A percentile compares a stretch with the other conserved stretches of the same genome.
phyloP scores from a whole-genome alignment of 305 asterid species.

The Ilex paraguariensis region DNA sequence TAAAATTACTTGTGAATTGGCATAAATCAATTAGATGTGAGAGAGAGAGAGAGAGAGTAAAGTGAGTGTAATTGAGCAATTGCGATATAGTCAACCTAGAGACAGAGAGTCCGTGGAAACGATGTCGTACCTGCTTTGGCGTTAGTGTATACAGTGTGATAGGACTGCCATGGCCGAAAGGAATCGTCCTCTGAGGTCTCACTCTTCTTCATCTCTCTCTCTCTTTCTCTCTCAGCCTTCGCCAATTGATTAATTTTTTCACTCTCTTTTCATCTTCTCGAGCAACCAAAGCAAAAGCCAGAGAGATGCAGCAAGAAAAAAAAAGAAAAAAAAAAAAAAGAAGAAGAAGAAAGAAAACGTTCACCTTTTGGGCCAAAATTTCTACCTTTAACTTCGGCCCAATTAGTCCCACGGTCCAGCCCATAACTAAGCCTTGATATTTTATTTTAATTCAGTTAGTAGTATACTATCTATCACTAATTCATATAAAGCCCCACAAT shows the following conservation, averaged over 20 bases:
- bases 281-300: too few relatives aligned
- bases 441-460: too few relatives aligned
- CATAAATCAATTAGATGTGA: background rate
- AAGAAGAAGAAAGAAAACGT: too few relatives aligned
- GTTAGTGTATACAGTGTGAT: constrained; percentile 72
- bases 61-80: background rate
- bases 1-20: background rate
- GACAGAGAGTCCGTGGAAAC: background rate
- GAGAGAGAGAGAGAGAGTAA: background rate
- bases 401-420: too few relatives aligned
- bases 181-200: constrained; percentile 30
- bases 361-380: too few relatives aligned
- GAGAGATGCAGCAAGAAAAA: too few relatives aligned
- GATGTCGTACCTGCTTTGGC: constrained; percentile 78
- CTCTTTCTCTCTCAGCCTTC: background rate
- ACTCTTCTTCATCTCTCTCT: constrained; percentile 33
- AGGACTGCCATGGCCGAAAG: constrained; percentile 87
- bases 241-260: background rate
- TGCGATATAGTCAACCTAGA: background rate
- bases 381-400: too few relatives aligned
- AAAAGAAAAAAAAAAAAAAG: too few relatives aligned
- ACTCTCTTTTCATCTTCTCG: background rate
- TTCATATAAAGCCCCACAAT: too few relatives aligned
- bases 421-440: too few relatives aligned
- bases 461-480: too few relatives aligned